These are phyloP conservation scores for Thelephora terrestris DNA, from an alignment of 1,284 basidiomycete genomes.

Conservation along the genomic window DNA sequence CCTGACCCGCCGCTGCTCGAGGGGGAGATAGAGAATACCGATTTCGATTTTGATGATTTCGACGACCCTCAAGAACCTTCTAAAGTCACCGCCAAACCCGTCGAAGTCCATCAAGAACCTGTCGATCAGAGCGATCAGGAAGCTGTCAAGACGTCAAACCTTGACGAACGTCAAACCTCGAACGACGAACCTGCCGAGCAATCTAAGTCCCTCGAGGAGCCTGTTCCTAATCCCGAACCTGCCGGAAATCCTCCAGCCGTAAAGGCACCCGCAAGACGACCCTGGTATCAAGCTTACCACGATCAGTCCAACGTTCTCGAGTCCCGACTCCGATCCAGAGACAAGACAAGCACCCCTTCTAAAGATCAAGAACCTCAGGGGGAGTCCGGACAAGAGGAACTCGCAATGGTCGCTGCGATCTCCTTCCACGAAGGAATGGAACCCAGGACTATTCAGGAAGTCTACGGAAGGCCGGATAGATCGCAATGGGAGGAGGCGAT, in stretches of 20 bases:
- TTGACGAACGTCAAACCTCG: not conserved
- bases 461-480: constrained; percentile 11
- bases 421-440: constrained; percentile 2
- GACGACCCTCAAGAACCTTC: not conserved
- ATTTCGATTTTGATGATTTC: not conserved
- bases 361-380: not conserved
- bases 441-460: constrained; percentile 15
- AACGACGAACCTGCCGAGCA: not conserved
- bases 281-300: not conserved
- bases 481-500: constrained; percentile 16
- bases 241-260: not conserved
- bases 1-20: constrained; percentile 3
- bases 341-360: not conserved
- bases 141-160: not conserved
- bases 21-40: constrained; percentile 4
- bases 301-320: not conserved
- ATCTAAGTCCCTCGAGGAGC: not conserved
- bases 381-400: not conserved
- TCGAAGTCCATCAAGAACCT: not conserved
- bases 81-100: not conserved
- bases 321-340: no score
- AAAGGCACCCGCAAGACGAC: not conserved
- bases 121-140: not conserved
- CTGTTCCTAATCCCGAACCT: not conserved
- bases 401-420: not conserved